Percentiles rank a stretch among this genome's conserved stretches.
Evolutionary conservation across 2,329 filamentous ascomycete species (phyloP).

Genomic region (Alternaria brassicicola): DNA sequence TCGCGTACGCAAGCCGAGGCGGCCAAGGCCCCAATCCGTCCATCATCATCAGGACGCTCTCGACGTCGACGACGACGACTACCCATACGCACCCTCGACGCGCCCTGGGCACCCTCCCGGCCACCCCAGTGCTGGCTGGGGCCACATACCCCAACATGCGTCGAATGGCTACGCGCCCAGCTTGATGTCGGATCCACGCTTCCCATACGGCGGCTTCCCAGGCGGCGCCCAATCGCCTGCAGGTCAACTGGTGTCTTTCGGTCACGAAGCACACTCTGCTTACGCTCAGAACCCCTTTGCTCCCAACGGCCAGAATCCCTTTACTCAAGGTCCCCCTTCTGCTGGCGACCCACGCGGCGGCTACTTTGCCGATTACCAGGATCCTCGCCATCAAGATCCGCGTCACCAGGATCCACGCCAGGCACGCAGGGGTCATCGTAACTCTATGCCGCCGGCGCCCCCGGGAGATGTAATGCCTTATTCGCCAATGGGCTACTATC

Average conservation of each 20-base stretch:
- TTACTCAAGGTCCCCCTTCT: constrained; percentile 30
- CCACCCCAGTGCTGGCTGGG: constrained; percentile 47
- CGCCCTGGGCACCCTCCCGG: constrained; percentile 39
- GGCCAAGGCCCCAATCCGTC: constrained; percentile 43
- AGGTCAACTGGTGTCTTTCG: constrained; percentile 42
- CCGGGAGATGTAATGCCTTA: constrained; percentile 46
- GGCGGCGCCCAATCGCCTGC: constrained; percentile 30
- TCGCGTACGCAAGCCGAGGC: constrained; percentile 36
- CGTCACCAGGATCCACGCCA: constrained; percentile 15
- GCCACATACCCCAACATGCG: constrained; percentile 42
- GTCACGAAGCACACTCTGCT: constrained; percentile 44
- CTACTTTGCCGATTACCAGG: constrained; percentile 46
- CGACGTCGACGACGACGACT: constrained; percentile 56
- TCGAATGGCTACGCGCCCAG: constrained; percentile 49
- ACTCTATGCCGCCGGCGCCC: constrained; percentile 42
- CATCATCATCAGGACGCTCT: constrained; percentile 51
- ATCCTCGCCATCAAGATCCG: constrained; percentile 13
- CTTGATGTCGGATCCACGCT: constrained; percentile 46
- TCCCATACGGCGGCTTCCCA: constrained; percentile 34
- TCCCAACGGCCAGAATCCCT: constrained; percentile 35
- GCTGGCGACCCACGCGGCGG: constrained; percentile 29
- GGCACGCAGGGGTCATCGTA: constrained; percentile 36
- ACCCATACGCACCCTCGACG: constrained; percentile 46
- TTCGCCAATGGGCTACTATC: constrained; percentile 35
- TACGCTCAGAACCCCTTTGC: constrained; percentile 45